Evolutionary conservation across 1,284 basidiomycete species (phyloP).

Genomic region (Spongispora temasekensis): DNA sequence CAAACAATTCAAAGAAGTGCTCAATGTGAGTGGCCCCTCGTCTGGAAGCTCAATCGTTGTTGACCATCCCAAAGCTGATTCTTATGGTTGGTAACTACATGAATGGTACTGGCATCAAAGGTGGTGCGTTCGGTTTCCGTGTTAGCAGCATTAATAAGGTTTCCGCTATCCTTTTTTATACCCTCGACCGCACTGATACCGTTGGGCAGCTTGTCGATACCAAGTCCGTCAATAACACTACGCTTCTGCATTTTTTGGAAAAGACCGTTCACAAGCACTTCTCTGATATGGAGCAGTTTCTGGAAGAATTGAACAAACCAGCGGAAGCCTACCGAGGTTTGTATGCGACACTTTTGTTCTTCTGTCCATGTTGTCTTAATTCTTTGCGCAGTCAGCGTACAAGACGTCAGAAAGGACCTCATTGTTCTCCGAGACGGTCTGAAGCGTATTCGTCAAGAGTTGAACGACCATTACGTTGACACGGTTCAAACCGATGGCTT

Average conservation of each 20-base stretch:
- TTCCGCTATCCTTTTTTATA: background rate
- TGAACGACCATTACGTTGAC: slow-evolving; percentile 78
- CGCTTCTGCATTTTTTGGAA: slow-evolving; percentile 94
- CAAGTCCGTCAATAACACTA: slow-evolving; percentile 92
- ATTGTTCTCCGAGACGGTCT: slow-evolving; percentile 78
- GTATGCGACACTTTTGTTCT: slow-evolving; percentile 17
- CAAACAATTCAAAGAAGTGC: slow-evolving; percentile 82
- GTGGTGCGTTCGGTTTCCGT: slow-evolving; percentile 96
- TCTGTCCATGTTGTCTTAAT: slow-evolving; percentile 9
- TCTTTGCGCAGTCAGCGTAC: slow-evolving; percentile 61
- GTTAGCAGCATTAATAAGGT: slow-evolving; percentile 98
- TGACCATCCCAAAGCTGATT: slow-evolving; percentile 63
- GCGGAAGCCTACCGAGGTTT: slow-evolving; percentile 91
- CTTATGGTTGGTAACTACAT: slow-evolving; percentile 97
- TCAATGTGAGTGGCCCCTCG: slow-evolving; percentile 58
- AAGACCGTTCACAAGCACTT: slow-evolving; percentile 88
- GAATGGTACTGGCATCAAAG: slow-evolving; percentile 96
- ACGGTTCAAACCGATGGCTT: slow-evolving; percentile 74
- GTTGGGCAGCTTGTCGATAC: slow-evolving; percentile 88
- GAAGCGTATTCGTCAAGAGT: slow-evolving; percentile 73
- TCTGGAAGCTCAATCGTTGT: slow-evolving; percentile 11
- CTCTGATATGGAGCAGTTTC: slow-evolving; percentile 83
- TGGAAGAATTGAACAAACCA: slow-evolving; percentile 88
- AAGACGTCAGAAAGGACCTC: slow-evolving; percentile 75
- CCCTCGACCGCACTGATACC: background rate